Conservation (phyloP, 768 basidiomycete genomes). For the Mycena kentingensis region DNA sequence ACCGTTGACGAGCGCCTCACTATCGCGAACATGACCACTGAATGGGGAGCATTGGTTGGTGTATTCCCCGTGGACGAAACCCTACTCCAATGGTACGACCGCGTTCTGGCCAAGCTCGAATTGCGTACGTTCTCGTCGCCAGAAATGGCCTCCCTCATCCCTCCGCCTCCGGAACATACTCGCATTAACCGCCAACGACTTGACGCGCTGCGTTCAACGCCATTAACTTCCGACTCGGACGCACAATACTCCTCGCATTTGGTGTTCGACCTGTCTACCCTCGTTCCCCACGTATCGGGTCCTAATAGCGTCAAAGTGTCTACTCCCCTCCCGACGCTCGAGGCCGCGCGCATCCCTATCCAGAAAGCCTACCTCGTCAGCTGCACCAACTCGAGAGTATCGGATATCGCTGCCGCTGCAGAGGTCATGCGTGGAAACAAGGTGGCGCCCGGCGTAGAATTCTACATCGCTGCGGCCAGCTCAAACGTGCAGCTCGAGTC, state of each 20-base stretch:
- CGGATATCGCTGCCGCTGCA: conserved; percentile 91
- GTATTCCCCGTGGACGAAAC: conserved; percentile 91
- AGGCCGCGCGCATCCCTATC: conserved; percentile 72
- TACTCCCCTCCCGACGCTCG: conserved; percentile 87
- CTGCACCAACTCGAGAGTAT: conserved; percentile 96
- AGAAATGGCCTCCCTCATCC: conserved; percentile 50
- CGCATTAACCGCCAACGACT: conserved; percentile 80
- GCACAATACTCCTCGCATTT: conserved; percentile 88
- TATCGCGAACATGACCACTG: conserved; percentile 99
- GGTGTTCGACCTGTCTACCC: conserved; percentile 87
- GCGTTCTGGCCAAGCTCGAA: conserved; percentile 69
- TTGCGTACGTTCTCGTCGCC: conserved; percentile 69
- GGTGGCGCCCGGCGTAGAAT: conserved; percentile 88
- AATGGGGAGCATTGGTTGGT: conserved; percentile 97
- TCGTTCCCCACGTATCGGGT: conserved; percentile 94
- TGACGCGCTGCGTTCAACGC: conserved; percentile 55
- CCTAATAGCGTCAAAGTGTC: conserved; percentile 98
- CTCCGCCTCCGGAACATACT: conserved; percentile 78
- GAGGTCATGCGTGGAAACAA: conserved; percentile 80
- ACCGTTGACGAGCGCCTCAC: conserved; percentile 91
- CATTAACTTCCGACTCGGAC: conserved; percentile 68
- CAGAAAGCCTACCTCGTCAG: conserved; percentile 98
- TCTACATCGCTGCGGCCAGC: conserved; percentile 96
- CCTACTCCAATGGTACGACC: conserved; percentile 85
- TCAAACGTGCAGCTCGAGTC: conserved; percentile 90